A percentile compares a stretch with the other conserved stretches of the same genome.
phyloP scores from a whole-genome alignment of 2,329 filamentous ascomycete genomes.

The Aspergillus pseudoglaucus region DNA sequence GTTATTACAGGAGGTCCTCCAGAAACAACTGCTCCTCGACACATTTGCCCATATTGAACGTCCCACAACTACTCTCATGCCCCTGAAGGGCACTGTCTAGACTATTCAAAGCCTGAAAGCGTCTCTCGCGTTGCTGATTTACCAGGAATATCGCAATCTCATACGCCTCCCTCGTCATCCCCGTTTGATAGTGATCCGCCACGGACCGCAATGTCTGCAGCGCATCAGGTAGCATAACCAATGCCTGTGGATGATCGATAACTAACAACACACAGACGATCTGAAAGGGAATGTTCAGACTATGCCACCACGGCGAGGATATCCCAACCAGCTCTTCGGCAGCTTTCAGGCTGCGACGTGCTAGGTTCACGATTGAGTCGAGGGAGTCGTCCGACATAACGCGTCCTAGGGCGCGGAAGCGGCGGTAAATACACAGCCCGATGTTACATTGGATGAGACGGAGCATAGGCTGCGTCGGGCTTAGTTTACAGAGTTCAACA shows the following conservation, averaged over 20 bases:
- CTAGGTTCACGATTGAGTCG: neutral
- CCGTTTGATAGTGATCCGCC: neutral
- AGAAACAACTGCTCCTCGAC: neutral
- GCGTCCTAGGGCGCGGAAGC: neutral
- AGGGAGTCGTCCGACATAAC: neutral
- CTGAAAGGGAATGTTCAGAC: slow-evolving; percentile 15
- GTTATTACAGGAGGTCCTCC: neutral
- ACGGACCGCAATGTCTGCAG: slow-evolving; percentile 3
- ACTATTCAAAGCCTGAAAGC: neutral
- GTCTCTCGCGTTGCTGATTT: neutral
- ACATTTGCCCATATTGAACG: neutral
- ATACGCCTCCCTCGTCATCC: neutral
- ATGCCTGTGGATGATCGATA: slow-evolving; percentile 9
- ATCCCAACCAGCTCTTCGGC: neutral
- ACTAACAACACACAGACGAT: slow-evolving; percentile 7
- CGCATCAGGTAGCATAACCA: slow-evolving; percentile 1
- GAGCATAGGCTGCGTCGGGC: slow-evolving; percentile 3
- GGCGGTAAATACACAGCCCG: slow-evolving; percentile 3
- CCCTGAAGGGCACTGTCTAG: neutral
- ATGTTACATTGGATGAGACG: slow-evolving; percentile 3
- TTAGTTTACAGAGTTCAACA: neutral
- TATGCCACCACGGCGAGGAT: slow-evolving; percentile 12
- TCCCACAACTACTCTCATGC: neutral
- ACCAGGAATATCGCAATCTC: neutral
- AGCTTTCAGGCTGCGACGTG: neutral